Base-by-base conservation (phyloP, 2,329 filamentous ascomycete species). In the Tolypocladium album region DNA sequence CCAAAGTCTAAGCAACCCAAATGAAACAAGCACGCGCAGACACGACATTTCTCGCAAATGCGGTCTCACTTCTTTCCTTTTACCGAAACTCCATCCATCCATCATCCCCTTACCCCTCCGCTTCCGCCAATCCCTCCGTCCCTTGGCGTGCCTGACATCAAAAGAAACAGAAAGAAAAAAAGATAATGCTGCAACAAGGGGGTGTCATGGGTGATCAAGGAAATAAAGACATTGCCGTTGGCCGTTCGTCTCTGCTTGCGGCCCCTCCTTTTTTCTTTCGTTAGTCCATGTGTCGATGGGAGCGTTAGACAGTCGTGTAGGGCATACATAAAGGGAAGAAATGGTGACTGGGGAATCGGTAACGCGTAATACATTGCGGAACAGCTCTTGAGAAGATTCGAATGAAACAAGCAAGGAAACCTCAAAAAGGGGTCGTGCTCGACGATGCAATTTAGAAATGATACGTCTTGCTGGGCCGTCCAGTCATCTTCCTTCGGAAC, bases 401-500 rank as follows among this genome's bases (percentile, higher is more conserved):
- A 17, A 15, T 27, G 22, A 56, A 42, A 31, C 13, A 4, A 31
- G 45, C 7, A 22, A 50, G 31, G 20, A 57, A 6, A 9, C 6
- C 8, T 3, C 9, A 15, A 38, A 36, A n/a, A 4, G n/a, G 9
- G 13, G n/a, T 7, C n/a, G 11, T 55, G 39, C 27, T 27, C n/a
- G 24, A 38, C 45, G 20, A 52, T 27, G 45, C 38, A 38, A 39
- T 55, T 53, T 22, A 53, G 43, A n/a, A 24, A 47, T 60, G 45
- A n/a, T 57, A 22, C 27, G 47, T 34, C 38, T 56, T 60, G 57
- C 57, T 43, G n/a, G 34, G 52, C 39, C 52, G 56, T 62, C 60
- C 60, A 27, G n/a, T 42, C 57, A 58, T 58, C 60, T 53, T 65
- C 61, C 60, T 57, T 31, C 62, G 61, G 40, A 67, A 62, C 56